A percentile compares a stretch with the other conserved stretches of the same genome.
Evolutionary conservation across 495 filamentous ascomycete species (phyloP).

Genomic region (Thermochaetoides thermophila): DNA sequence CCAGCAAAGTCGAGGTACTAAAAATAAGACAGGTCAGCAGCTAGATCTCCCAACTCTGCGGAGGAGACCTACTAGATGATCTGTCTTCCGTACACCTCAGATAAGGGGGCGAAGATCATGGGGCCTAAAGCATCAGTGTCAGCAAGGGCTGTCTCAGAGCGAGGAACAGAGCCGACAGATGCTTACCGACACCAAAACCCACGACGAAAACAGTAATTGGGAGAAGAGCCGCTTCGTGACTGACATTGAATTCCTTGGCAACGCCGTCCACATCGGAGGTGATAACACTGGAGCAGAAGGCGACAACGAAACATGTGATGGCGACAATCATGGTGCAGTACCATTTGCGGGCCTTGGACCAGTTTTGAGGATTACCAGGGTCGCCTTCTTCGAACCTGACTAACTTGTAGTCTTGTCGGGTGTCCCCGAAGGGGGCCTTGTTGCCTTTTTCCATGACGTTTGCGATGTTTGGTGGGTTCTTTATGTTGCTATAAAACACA

Average conservation of each 20-base stretch:
- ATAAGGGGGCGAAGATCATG: conserved; percentile 69
- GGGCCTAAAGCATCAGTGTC: no score
- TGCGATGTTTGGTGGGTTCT: no score
- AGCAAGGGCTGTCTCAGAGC: background rate
- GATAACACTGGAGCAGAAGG: conserved; percentile 47
- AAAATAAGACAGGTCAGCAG: background rate
- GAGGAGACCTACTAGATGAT: conserved; percentile 40
- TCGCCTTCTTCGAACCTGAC: conserved; percentile 55
- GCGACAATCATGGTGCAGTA: conserved; percentile 55
- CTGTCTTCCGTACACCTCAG: conserved; percentile 53
- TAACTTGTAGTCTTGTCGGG: conserved; percentile 40
- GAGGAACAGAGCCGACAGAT: background rate
- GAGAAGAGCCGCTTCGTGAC: conserved; percentile 50
- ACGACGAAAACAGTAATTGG: conserved; percentile 61
- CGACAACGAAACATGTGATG: conserved; percentile 48
- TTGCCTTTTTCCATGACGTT: conserved; percentile 5
- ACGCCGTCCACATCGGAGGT: conserved; percentile 54
- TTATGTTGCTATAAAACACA: no score
- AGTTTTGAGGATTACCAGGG: conserved; percentile 57
- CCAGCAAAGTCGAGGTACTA: conserved; percentile 36
- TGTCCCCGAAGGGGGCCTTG: conserved; percentile 6
- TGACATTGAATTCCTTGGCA: conserved; percentile 43
- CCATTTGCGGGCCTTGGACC: conserved; percentile 49
- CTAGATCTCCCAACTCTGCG: background rate
- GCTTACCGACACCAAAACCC: conserved; percentile 54